Evolutionary conservation across 2,329 filamentous ascomycete genomes (phyloP), one percentile per base, ranked within the genome.

Genomic region (Diaporthe aspalathi): DNA sequence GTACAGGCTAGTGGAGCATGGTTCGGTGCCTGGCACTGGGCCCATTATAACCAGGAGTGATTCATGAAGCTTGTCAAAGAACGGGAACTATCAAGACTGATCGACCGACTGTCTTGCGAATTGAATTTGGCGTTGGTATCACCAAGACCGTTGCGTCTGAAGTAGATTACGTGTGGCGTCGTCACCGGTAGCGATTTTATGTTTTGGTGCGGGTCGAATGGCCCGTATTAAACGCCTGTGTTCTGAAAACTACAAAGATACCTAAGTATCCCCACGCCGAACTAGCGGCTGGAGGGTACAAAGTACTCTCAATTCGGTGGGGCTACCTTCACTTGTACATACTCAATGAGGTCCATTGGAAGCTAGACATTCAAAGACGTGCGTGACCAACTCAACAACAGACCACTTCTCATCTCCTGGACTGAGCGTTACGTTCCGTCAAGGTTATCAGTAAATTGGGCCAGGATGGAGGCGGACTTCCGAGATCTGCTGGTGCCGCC

Each of bases 391-490:
- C 43, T 35, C 22, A 24, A 24, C 8, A 43, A 5, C 45, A 50
- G n/a, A 65, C 29, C 24, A 50, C 29, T 27, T 50, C 20, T 49
- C 29, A 32, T 65, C 47, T 20, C 45, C 35, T 65, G 60, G 60
- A 50, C n/a, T 65, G 60, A 65, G 20, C n/a, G 17, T 11, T 12
- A 50, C 32, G 43, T 17, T 14, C 29, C 20, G 29, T 38, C 45
- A 38, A 27, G 2, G 35, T 16, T 7, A 65, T 38, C 45, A 38
- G n/a, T 1, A 27, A 35, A 9, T 22, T 38, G 29, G 43, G 45
- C 11, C 35, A 69, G 22, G 1, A 73, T 73, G 72, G 72, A 73
- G 56, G 50, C 72, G 8, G 72, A 67, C 17, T 52, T 73, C n/a
- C 22, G 65, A 60, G 65, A 47, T 9, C 27, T 71, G 17, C 35